Base-by-base conservation (phyloP, 345 rosid species). In the Gossypium longicalyx region DNA sequence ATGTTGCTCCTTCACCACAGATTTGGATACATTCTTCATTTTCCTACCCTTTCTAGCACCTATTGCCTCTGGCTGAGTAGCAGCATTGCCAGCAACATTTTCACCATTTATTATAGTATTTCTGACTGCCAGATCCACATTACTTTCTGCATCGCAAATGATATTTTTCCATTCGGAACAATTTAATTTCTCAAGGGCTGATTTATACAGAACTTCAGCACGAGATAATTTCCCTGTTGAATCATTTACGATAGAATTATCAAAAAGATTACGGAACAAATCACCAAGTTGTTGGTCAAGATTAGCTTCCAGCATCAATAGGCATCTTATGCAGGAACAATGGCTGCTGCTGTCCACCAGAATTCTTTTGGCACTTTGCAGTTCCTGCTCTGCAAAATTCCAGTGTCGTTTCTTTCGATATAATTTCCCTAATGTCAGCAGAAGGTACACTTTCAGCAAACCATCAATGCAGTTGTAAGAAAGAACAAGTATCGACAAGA, bases 201-300 rank as follows among this genome's bases (percentile, higher is more conserved):
- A 80, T 72, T 78, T 82, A 78, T 89, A 88, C 77, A 89, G 79
- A 58, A 80, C 77, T 84, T 93, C 91, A 48, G 96, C 94, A 69
- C 74, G 76, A 76, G 85, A 80, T 72, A 87, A 67, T 74, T 79
- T 83, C 67, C 87, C 89, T 41, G 34, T 66, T 34, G 80, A 81
- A 66, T 71, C 62, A 78, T 61, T 74, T 76, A 79, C 45, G 6
- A 57, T 15, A 44, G 74, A 45, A 75, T 75, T 27, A 71, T 78
- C 84, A 65, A 67, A 20, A 75, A 60, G 79, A 80, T 78, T 88
- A 57, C 86, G 84, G 63, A 68, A 76, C 81, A 95, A 78, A 83
- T 91, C 93, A 79, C 93, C 97, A 47, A 89, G 89, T 78, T 89
- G 95, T 78, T 81, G 87, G 75, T 85, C 84, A 65, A 90, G 77